A percentile compares a stretch with the other conserved stretches of the same genome.
Conservation (phyloP, 2,329 filamentous ascomycete species). For the Pyricularia grisea region DNA sequence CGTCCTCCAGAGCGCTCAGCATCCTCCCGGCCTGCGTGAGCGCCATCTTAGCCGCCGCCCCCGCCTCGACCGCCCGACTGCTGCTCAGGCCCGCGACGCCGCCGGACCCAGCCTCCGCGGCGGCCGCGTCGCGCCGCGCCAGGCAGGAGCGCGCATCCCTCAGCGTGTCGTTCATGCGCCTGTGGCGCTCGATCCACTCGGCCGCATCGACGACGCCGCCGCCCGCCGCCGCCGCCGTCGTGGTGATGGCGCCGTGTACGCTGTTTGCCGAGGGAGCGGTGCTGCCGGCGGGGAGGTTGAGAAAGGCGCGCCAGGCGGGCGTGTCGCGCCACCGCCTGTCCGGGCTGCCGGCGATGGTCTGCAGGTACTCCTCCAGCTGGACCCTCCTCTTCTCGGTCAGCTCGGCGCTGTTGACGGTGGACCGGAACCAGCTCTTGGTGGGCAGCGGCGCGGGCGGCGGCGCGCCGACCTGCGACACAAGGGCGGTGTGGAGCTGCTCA, state of each 20-base stretch:
- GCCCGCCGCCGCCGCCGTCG: slow-evolving; percentile 27
- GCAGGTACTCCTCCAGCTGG: slow-evolving; percentile 62
- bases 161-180: slow-evolving; percentile 62
- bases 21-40: slow-evolving; percentile 60
- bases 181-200: slow-evolving; percentile 69
- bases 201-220: slow-evolving; percentile 39
- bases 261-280: slow-evolving; percentile 11
- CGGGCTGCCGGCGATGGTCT: slow-evolving; percentile 61
- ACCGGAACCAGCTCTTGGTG: slow-evolving; percentile 67
- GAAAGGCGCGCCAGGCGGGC: slow-evolving; percentile 61
- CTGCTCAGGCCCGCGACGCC: slow-evolving; percentile 29
- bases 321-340: slow-evolving; percentile 70
- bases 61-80: slow-evolving; percentile 46
- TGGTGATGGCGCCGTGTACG: slow-evolving; percentile 20
- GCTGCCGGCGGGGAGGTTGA: slow-evolving; percentile 48
- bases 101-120: slow-evolving; percentile 20
- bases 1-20: slow-evolving; percentile 55
- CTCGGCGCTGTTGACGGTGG: slow-evolving; percentile 58
- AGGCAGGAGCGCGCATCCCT: slow-evolving; percentile 57
- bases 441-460: slow-evolving; percentile 61
- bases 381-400: slow-evolving; percentile 62
- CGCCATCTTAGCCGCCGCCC: slow-evolving; percentile 64
- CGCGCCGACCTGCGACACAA: slow-evolving; percentile 49
- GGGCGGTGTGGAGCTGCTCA: slow-evolving; percentile 50
- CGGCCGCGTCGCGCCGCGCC: slow-evolving; percentile 57